Evolutionary conservation across 768 basidiomycete species (phyloP), one percentile per base, ranked within the genome.

Genomic region (Collybiopsis luxurians): DNA sequence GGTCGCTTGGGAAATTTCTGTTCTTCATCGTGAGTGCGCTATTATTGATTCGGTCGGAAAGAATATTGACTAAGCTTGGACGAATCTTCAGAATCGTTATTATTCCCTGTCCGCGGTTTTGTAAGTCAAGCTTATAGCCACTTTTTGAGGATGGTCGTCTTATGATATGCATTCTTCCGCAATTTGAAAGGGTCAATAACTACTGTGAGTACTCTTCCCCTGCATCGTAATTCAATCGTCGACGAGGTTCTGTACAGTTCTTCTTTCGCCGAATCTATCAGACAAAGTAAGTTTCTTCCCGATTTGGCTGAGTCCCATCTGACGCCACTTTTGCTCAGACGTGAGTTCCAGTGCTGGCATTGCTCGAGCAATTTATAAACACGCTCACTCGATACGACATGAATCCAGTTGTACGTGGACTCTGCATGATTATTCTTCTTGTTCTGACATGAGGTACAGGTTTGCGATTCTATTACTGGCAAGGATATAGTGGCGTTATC

Each of bases 401-500:
- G 46, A 47, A 17, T 3, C 27, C 31, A 34, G 31, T 13, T 48
- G n/a, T 34, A n/a, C 21, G 10, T 34, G 21, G 15, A 19, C 26
- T 28, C n/a, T 24, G 7, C 10, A 17, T 9, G 11, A n/a, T 28
- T 2, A 1, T 5, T 38, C 21, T 26, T 12, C 44, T 28, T 9
- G 30, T 30, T 48, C 13, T 27, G 12, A 11, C n/a, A 45, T n/a
- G n/a, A n/a, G n/a, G n/a, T n/a, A n/a, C n/a, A 80, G 80, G 82
- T 62, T 60, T 69, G 6, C 60, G 53, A 17, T 83, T 79, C 69
- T 80, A 80, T 59, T 69, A 68, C 59, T 85, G 83, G 82, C 82
- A 85, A 73, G 82, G 82, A 23, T 81, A 79, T 75, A 82, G 82
- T 1, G 83, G 83, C 6, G 62, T 85, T 28, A 64, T 81, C 34